These are phyloP conservation scores for Rhizodiscina lignyota DNA, from an alignment of 495 filamentous ascomycete genomes.

Conservation along the genomic window DNA sequence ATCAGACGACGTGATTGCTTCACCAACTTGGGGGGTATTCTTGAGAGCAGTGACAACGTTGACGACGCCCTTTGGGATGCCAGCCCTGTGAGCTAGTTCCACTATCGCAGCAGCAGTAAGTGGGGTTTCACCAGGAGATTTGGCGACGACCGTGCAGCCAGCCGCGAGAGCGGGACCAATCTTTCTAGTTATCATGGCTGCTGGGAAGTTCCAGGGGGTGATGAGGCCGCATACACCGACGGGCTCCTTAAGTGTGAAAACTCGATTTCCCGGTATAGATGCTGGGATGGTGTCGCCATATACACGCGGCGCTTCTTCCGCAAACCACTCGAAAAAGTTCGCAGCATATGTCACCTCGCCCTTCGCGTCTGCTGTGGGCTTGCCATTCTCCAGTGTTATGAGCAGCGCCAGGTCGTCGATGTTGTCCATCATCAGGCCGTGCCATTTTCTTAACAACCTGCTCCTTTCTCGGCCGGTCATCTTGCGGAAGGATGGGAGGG, in stretches of 20 bases:
- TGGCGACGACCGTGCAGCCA: conserved; percentile 46
- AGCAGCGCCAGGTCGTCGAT: conserved; percentile 73
- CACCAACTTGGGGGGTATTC: conserved; percentile 47
- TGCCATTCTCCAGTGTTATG: conserved; percentile 76
- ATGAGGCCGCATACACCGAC: conserved; percentile 90
- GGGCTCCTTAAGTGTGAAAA: conserved; percentile 40
- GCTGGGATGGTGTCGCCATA: conserved; percentile 57
- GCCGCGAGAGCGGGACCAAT: conserved; percentile 33
- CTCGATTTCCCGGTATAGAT: conserved; percentile 24
- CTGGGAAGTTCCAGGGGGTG: conserved; percentile 47
- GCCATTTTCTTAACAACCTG: conserved; percentile 69
- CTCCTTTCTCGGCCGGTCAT: conserved; percentile 63
- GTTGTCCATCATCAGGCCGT: conserved; percentile 76
- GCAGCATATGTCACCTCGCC: conserved; percentile 59
- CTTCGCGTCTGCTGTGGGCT: conserved; percentile 53
- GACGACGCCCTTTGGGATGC: conserved; percentile 41
- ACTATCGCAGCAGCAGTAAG: conserved; percentile 38
- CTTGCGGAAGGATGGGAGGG: conserved; percentile 57
- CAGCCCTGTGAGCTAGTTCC: conserved; percentile 38
- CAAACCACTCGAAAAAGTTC: conserved; percentile 65
- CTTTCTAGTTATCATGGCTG: conserved; percentile 28
- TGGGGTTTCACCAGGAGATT: conserved; percentile 51
- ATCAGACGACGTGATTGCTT: conserved; percentile 46
- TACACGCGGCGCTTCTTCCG: conserved; percentile 51
- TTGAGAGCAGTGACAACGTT: conserved; percentile 43